Evolutionary conservation across 2,329 filamentous ascomycete genomes (phyloP), one percentile per base, ranked within the genome.

Genomic region (Nigrograna mackinnonii): DNA sequence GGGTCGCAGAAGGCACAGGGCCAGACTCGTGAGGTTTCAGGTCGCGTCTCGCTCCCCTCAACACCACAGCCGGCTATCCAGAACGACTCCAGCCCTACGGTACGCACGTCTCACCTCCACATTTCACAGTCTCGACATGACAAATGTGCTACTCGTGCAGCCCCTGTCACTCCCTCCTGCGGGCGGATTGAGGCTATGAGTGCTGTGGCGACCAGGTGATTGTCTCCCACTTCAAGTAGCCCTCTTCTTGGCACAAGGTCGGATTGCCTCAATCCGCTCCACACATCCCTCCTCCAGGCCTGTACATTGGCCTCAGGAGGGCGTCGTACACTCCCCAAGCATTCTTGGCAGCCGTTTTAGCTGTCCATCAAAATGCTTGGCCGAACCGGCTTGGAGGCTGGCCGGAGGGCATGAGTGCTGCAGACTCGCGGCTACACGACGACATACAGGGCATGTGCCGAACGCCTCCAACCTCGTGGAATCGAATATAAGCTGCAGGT

Each of bases 401-500:
- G 50, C 50, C 54, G 56, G 37, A 50, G 31, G 16, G 24, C 24
- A 28, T n/a, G 24, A 28, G 24, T n/a, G 24, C n/a, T 9, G n/a
- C 24, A 28, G 24, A 9, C n/a, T 9, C 24, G 24, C 9, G n/a
- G 24, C n/a, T n/a, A n/a, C 9, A 28, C 24, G 24, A 9, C 9
- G 9, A 28, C 9, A 28, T n/a, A 28, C 31, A 18, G 38, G 37
- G 16, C 39, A 13, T n/a, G 30, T 43, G 37, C 42, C 31, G 21
- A 12, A 35, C 14, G 33, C 32, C 28, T 35, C 38, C 7, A 35
- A 38, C 20, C 22, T 39, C n/a, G 35, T 33, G 20, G 34, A 33
- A 45, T 42, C 34, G 49, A 51, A 62, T 63, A 63, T 57, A 64
- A 60, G 60, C 44, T 46, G 37, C 49, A 50, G 42, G 39, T 39